phyloP scores from a whole-genome alignment of 2,329 filamentous ascomycete species.

The Penicillium sclerotiorum region DNA sequence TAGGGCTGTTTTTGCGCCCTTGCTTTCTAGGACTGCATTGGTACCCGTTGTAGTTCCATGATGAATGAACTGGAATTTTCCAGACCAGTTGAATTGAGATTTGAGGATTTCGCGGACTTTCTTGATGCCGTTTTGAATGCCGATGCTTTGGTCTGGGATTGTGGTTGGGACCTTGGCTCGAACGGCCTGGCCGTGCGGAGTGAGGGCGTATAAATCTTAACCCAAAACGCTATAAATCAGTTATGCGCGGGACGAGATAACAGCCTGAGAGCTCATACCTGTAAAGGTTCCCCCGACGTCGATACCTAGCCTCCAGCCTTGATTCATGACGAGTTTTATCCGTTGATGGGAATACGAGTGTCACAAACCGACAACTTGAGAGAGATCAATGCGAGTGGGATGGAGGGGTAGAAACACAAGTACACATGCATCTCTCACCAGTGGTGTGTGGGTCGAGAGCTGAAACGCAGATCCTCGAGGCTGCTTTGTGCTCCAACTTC shows the following conservation, averaged over 20 bases:
- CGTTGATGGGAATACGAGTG: neutral
- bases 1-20: slow-evolving; percentile 52
- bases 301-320: slow-evolving; percentile 28
- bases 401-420: neutral
- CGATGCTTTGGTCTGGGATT: slow-evolving; percentile 50
- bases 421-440: too few relatives aligned
- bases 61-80: slow-evolving; percentile 41
- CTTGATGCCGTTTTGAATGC: slow-evolving; percentile 49
- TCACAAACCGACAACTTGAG: neutral
- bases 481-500: too few relatives aligned
- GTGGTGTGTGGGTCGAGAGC: neutral
- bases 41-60: slow-evolving; percentile 53
- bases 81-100: slow-evolving; percentile 44
- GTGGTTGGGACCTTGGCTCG: slow-evolving; percentile 53
- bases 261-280: too few relatives aligned
- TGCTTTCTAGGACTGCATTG: slow-evolving; percentile 54
- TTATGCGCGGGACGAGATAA: too few relatives aligned
- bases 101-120: slow-evolving; percentile 46
- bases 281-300: slow-evolving; percentile 50
- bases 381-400: neutral
- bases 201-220: slow-evolving; percentile 53
- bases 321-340: neutral
- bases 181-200: slow-evolving; percentile 47
- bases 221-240: too few relatives aligned
- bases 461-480: neutral